Evolutionary conservation across 2,329 filamentous ascomycete species (phyloP).

Genomic region (Talaromyces atroroseus): DNA sequence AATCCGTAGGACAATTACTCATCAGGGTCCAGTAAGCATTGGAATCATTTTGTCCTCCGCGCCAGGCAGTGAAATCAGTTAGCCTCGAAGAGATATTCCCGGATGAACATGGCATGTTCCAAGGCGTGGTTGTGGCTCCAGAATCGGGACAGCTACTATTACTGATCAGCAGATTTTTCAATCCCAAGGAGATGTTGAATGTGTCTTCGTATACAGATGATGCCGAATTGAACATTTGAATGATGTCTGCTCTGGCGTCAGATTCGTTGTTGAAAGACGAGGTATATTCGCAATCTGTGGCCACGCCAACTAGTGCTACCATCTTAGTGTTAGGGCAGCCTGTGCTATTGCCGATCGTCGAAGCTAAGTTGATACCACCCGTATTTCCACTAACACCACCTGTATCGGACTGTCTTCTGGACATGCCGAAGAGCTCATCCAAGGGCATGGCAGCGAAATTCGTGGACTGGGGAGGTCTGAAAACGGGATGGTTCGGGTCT

Average conservation of each 20-base stretch:
- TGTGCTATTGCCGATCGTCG: slow-evolving; percentile 71
- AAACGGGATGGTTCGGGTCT: slow-evolving; percentile 64
- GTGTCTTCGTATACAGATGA: slow-evolving; percentile 82
- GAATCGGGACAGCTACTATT: slow-evolving; percentile 63
- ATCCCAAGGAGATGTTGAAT: slow-evolving; percentile 91
- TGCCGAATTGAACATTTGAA: slow-evolving; percentile 76
- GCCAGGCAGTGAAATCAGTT: slow-evolving; percentile 84
- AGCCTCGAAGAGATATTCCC: slow-evolving; percentile 67
- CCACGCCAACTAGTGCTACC: slow-evolving; percentile 85
- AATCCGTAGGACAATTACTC: slow-evolving; percentile 72
- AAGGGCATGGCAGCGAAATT: slow-evolving; percentile 59
- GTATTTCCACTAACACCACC: slow-evolving; percentile 66
- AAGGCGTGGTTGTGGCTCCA: slow-evolving; percentile 62
- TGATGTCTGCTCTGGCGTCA: slow-evolving; percentile 67
- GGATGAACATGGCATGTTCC: slow-evolving; percentile 69
- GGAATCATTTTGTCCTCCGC: slow-evolving; percentile 66
- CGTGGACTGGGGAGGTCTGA: slow-evolving; percentile 49
- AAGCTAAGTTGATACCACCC: slow-evolving; percentile 70
- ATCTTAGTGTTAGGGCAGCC: slow-evolving; percentile 88
- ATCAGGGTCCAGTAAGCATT: slow-evolving; percentile 94
- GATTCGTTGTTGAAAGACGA: slow-evolving; percentile 57
- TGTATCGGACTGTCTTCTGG: slow-evolving; percentile 62
- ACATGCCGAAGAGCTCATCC: slow-evolving; percentile 60
- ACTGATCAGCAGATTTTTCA: slow-evolving; percentile 77
- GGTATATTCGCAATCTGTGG: slow-evolving; percentile 88